Evolutionary conservation across 371 early-diverging fungal genomes (phyloP), one percentile per base, ranked within the genome.

Genomic region (Smittium mucronatum): DNA sequence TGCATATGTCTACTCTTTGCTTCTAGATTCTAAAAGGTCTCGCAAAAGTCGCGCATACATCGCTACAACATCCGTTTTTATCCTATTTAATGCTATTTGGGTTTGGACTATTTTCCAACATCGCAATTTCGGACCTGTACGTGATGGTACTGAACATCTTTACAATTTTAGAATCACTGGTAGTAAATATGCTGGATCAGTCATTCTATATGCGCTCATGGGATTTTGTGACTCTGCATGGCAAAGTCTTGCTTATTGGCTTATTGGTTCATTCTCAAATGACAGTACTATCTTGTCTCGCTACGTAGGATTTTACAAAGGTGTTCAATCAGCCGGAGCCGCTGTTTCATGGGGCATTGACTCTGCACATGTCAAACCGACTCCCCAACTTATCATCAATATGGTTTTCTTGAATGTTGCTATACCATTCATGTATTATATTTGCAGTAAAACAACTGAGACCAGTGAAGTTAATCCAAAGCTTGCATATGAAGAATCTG

Each of bases 251-350:
- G 81, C 82, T 59, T 87, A 88, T 81, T 88, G 89, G 88, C 70
- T 88, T 57, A 83, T 88, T 76, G 88, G 88, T 33, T 82, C 88
- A 26, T 76, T 89, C 76, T 82, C 87, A 34, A 88, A 88, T 75
- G 87, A 91, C 60, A 81, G 85, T 71, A 74, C 81, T 70, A 70
- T 82, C 70, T 79, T 87, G 64, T 84, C 90, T 25, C 81, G 88
- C 65, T 90, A 87, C 70, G 87, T 86, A 70, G 90, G 90, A 5
- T 90, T 86, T 82, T 91, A 91, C 86, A 91, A 91, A 83, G 88
- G 87, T 36, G 84, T 89, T 72, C 90, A 91, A 80, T 87, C 87
- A 64, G 82, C 85, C 34, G 86, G 85, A 34, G 83, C 79, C 58
- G 90, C 89, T 68, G 74, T 88, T 69, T 79, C 84, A 29, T 81